Conservation (phyloP, 441 rosid species). For the California macrophylla region DNA sequence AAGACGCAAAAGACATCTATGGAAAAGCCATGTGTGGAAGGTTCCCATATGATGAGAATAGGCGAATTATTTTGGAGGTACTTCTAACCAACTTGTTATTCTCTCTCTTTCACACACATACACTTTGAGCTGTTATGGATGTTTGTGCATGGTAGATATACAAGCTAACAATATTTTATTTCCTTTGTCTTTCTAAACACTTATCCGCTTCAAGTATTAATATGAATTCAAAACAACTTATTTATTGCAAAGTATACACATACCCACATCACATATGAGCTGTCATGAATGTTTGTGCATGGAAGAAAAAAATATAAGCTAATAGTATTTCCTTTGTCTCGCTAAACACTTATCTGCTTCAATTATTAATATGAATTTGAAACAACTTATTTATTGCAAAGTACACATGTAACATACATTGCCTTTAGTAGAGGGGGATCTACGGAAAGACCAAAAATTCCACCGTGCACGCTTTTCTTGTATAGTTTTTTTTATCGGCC, state of each 20-base stretch:
- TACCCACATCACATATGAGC: too few species aligned
- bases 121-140: neutral
- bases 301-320: neutral
- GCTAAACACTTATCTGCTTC: neutral
- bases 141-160: neutral
- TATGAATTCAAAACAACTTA: neutral
- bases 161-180: neutral
- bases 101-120: neutral
- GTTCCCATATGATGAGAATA: constrained; percentile 77
- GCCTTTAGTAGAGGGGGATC: neutral
- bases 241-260: neutral
- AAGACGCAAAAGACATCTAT: constrained; percentile 74
- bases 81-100: constrained; percentile 7
- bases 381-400: neutral
- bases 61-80: constrained; percentile 85
- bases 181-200: constrained; percentile 5
- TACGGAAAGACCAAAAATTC: neutral
- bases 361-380: neutral
- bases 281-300: neutral
- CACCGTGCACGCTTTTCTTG: neutral
- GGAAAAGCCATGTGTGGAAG: constrained; percentile 69
- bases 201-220: neutral
- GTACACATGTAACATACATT: neutral
- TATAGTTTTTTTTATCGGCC: neutral
- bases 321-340: constrained; percentile 4